These are phyloP conservation scores for Ophiocordyceps camponoti-floridani DNA, from an alignment of 2,329 filamentous ascomycete species.

Conservation along the genomic window DNA sequence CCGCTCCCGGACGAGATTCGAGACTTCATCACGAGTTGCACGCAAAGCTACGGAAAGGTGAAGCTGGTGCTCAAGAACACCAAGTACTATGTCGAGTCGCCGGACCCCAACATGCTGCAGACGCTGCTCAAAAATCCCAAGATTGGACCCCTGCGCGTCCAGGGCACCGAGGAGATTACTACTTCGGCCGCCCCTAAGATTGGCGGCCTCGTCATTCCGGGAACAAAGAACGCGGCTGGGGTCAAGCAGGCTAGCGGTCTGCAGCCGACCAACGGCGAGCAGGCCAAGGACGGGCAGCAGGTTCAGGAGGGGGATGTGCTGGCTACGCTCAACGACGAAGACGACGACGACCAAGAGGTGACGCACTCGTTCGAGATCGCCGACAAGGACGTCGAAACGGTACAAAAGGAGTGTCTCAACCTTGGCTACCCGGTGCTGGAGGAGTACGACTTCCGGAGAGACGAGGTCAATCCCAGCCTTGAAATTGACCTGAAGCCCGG, in stretches of 20 bases:
- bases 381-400: conserved; percentile 63
- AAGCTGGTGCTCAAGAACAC: conserved; percentile 91
- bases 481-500: conserved; percentile 85
- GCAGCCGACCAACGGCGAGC: conserved; percentile 11
- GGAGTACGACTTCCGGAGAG: conserved; percentile 93
- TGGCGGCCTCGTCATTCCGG: conserved; percentile 76
- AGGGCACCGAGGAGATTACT: conserved; percentile 53
- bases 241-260: conserved; percentile 50
- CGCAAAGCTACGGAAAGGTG: conserved; percentile 85
- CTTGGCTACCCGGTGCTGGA: conserved; percentile 79
- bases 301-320: conserved; percentile 50
- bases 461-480: conserved; percentile 72
- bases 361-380: conserved; percentile 89
- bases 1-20: conserved; percentile 66
- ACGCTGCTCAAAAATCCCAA: conserved; percentile 68
- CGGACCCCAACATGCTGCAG: conserved; percentile 73
- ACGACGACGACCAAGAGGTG: conserved; percentile 73
- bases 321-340: conserved; percentile 60
- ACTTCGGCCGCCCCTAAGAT: conserved; percentile 73
- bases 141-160: conserved; percentile 64
- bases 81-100: conserved; percentile 84
- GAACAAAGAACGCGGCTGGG: conserved; percentile 82
- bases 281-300: conserved; percentile 28
- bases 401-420: conserved; percentile 77
- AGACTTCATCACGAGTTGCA: conserved; percentile 62